phyloP scores from a whole-genome alignment of 2,329 filamentous ascomycete genomes.

The Penicillium psychrosexuale region DNA sequence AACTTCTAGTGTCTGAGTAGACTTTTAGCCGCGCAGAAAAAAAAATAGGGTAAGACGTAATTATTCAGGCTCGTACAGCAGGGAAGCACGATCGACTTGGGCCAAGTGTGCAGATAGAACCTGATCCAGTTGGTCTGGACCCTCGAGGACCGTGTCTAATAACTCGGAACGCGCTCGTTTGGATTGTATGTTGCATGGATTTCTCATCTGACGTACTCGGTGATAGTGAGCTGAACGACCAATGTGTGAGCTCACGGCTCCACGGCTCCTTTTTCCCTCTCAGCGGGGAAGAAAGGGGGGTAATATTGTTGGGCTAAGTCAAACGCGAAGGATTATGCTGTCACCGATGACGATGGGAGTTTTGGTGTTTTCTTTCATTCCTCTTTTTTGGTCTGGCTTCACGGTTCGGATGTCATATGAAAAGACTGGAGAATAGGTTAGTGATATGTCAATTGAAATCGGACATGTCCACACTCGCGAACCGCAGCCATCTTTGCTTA shows the following conservation, averaged over 20 bases:
- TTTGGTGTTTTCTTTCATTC: background rate
- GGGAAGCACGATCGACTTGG: conserved; percentile 9
- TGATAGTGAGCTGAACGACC: background rate
- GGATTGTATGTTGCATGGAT: conserved; percentile 12
- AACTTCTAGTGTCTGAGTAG: background rate
- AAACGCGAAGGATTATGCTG: conserved; percentile 18
- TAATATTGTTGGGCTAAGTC: conserved; percentile 1
- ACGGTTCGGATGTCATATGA: background rate
- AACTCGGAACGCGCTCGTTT: background rate
- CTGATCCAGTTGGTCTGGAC: conserved; percentile 19
- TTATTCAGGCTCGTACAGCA: conserved; percentile 1
- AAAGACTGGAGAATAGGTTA: background rate
- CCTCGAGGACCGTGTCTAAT: conserved; percentile 16
- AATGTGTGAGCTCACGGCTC: background rate
- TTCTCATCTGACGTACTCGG: background rate
- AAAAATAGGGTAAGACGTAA: background rate
- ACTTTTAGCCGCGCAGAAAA: background rate
- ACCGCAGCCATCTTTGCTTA: conserved; percentile 14
- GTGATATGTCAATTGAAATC: background rate
- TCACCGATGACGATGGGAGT: conserved; percentile 24
- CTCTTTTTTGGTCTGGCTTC: background rate
- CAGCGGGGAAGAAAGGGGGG: background rate
- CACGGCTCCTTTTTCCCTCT: background rate
- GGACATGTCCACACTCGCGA: background rate
- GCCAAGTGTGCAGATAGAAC: conserved; percentile 2